Evolutionary conservation across 257 asterid species (phyloP), one percentile per base, ranked within the genome.

Genomic region (Galeopsis tetrahit): DNA sequence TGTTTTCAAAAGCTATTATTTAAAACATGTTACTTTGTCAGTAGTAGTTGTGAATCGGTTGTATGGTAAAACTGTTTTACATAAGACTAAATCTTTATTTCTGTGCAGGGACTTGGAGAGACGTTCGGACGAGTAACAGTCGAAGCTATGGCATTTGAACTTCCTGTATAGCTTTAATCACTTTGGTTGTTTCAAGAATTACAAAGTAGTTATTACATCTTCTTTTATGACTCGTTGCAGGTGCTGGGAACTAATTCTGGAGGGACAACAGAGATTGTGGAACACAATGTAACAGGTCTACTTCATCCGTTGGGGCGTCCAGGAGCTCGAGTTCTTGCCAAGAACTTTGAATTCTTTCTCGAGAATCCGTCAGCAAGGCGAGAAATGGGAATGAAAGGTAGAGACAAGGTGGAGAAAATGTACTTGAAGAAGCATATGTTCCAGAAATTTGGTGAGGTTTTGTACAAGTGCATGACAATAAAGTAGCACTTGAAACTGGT

Each of bases 61-160:
- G 28, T 21, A 21, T 21, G 28, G 28, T 21, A 21, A 21, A 21
- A 21, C 28, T 21, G 28, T 21, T 21, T 21, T 21, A 21, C 28
- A 21, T 21, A 21, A 21, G 28, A 21, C 28, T 21, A 21, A 21
- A 21, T 21, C 28, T 39, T 34, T 70, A 8, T 69, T 31, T 51
- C 17, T 73, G 15, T 85, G 78, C 92, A 95, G 99, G 99, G 99
- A 65, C 82, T 95, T 14, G 99, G 99, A 46, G 97, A 95, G 89
- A 92, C 99, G 11, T 95, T 95, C 66, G 99, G 99, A 71, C 81
- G 99, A 85, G 99, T 95, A 60, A 95, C 99, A 36, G 87, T 95
- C 59, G 99, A 95, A 87, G 98, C 98, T 68, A 95, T 95, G 99
- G 90, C 98, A 79, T 95, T 95, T 68, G 99, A 98, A 82, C 97